phyloP scores from a whole-genome alignment of 495 filamentous ascomycete genomes.

The Aspergillus bertholletiae region DNA sequence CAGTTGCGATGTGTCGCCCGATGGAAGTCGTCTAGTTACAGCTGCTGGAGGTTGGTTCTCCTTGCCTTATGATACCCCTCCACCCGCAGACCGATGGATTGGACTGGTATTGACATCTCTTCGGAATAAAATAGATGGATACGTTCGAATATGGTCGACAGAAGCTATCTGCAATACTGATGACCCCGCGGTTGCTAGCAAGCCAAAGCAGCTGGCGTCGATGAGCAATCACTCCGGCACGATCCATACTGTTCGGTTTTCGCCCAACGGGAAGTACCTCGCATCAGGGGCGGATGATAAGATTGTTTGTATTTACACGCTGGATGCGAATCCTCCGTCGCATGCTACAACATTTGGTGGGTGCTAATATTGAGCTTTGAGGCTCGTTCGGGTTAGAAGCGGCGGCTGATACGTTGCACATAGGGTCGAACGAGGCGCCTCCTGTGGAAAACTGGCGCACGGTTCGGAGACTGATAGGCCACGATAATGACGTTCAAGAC shows the following conservation, averaged over 20 bases:
- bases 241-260: slow-evolving; percentile 95
- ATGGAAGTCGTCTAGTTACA: slow-evolving; percentile 85
- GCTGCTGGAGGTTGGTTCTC: slow-evolving; percentile 75
- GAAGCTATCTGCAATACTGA: slow-evolving; percentile 82
- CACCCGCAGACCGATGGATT: neutral
- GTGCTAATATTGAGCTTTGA: slow-evolving; percentile 14
- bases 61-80: neutral
- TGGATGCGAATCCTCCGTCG: slow-evolving; percentile 76
- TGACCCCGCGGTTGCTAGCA: slow-evolving; percentile 58
- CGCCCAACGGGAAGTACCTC: slow-evolving; percentile 85
- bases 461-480: slow-evolving; percentile 83
- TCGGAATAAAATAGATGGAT: slow-evolving; percentile 65
- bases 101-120: slow-evolving; percentile 13
- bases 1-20: slow-evolving; percentile 93
- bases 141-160: slow-evolving; percentile 95
- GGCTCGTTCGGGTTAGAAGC: neutral
- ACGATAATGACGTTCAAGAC: slow-evolving; percentile 99
- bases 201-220: slow-evolving; percentile 91
- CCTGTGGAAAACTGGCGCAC: slow-evolving; percentile 98
- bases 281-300: slow-evolving; percentile 98
- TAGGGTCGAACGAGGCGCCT: slow-evolving; percentile 85
- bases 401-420: slow-evolving; percentile 7
- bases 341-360: slow-evolving; percentile 72
- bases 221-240: slow-evolving; percentile 98
- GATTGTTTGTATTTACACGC: slow-evolving; percentile 91